Evolutionary conservation across 2,329 filamentous ascomycete species (phyloP).

Genomic region (Scedosporium aurantiacum): DNA sequence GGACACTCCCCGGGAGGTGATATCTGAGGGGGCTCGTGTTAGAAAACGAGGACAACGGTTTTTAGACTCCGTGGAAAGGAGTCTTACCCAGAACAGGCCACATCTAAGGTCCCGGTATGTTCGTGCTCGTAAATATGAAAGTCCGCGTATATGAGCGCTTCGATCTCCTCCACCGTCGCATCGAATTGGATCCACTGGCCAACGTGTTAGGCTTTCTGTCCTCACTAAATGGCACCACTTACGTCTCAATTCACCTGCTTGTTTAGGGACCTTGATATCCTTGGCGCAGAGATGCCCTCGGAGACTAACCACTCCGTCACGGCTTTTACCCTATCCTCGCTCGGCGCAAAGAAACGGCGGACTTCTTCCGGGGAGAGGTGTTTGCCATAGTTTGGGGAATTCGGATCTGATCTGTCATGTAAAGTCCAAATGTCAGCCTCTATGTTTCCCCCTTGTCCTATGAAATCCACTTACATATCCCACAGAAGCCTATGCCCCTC

Average conservation of each 20-base stretch:
- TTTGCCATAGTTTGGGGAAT: neutral
- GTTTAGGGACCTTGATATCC: neutral
- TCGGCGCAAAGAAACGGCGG: neutral
- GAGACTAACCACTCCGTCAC: neutral
- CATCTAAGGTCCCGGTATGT: neutral
- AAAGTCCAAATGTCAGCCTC: neutral
- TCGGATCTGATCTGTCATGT: neutral
- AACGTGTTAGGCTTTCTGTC: neutral
- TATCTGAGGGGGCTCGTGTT: neutral
- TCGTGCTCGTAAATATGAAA: constrained; percentile 1
- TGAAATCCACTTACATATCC: neutral
- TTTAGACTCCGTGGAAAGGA: neutral
- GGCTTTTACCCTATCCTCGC: neutral
- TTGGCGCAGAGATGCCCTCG: neutral
- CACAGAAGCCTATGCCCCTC: neutral
- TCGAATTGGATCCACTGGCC: constrained; percentile 2
- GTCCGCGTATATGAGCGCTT: neutral
- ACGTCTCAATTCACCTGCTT: neutral
- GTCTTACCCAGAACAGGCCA: neutral
- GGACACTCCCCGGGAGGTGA: neutral
- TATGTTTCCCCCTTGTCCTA: neutral
- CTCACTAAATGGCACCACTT: neutral
- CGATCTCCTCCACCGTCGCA: constrained; percentile 1
- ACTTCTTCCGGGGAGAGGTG: constrained; percentile 1
- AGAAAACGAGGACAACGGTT: neutral